Percentiles rank a stretch among this genome's conserved stretches.
Evolutionary conservation across 2,329 filamentous ascomycete species (phyloP).

Genomic region (Elsinoe batatas): DNA sequence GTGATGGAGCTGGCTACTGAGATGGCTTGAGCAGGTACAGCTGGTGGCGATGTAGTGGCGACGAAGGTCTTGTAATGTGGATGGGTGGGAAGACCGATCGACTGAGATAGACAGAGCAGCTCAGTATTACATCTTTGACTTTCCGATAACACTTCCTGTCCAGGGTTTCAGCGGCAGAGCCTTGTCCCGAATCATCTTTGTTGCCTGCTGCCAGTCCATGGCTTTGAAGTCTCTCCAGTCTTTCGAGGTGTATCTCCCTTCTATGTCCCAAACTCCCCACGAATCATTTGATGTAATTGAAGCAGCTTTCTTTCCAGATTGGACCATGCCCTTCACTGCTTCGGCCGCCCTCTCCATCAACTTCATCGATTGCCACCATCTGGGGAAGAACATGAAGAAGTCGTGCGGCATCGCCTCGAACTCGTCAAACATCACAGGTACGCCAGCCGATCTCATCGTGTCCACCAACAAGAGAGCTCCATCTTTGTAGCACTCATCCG

Average conservation of each 20-base stretch:
- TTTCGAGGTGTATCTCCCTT: neutral
- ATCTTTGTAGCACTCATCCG: neutral
- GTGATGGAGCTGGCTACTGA: too few relatives aligned
- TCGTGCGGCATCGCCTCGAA: conserved; percentile 12
- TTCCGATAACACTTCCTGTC: neutral
- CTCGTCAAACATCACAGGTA: neutral
- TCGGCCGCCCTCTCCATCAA: neutral
- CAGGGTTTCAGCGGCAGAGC: neutral
- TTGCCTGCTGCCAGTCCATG: neutral
- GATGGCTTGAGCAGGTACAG: too few relatives aligned
- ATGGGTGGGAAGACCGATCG: too few relatives aligned
- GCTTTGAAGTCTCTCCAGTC: neutral
- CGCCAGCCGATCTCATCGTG: neutral
- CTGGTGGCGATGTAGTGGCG: too few relatives aligned
- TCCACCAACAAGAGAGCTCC: neutral
- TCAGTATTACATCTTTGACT: neutral
- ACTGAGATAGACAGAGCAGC: too few relatives aligned
- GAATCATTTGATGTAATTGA: neutral
- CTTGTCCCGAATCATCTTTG: neutral
- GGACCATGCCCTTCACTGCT: neutral
- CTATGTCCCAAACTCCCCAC: neutral
- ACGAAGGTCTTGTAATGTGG: too few relatives aligned
- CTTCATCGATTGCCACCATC: conserved; percentile 9
- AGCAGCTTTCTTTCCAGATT: neutral
- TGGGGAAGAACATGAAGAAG: conserved; percentile 5